phyloP scores from a whole-genome alignment of 225 moss, liverwort and hornwort species.

The Ulota crispa region DNA sequence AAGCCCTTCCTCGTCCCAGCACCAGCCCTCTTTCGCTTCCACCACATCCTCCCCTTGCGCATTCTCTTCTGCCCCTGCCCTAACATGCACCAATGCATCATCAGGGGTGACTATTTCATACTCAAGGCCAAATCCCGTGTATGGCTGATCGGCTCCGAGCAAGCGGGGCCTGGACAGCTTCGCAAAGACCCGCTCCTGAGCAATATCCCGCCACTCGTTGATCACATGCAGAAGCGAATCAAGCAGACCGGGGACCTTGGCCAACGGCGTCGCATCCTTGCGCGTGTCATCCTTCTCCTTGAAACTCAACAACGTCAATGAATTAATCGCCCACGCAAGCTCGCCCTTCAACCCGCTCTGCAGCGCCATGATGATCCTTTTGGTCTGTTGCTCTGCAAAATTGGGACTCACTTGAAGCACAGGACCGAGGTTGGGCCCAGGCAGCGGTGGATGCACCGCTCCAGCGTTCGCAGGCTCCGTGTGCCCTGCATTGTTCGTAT shows the following conservation, averaged over 20 bases:
- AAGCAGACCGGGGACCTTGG: conserved; percentile 81
- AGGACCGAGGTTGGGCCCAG: conserved; percentile 65
- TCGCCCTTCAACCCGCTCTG: conserved; percentile 93
- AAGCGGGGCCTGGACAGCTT: conserved; percentile 67
- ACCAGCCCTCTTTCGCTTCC: conserved; percentile 65
- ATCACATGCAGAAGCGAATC: conserved; percentile 87
- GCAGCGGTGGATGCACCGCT: conserved; percentile 38
- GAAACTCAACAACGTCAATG: conserved; percentile 73
- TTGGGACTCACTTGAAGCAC: conserved; percentile 62
- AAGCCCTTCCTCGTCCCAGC: conserved; percentile 95
- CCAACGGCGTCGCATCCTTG: conserved; percentile 75
- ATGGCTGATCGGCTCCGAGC: conserved; percentile 70
- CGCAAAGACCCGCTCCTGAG: conserved; percentile 71
- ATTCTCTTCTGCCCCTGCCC: conserved; percentile 29
- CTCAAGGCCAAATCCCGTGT: conserved; percentile 83
- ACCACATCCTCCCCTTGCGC: conserved; percentile 36
- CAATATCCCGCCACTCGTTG: conserved; percentile 84
- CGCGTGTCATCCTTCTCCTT: conserved; percentile 87
- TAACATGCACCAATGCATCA: conserved; percentile 68
- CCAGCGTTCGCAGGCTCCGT: conserved; percentile 34
- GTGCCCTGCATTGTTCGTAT: conserved; percentile 12
- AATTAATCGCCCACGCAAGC: conserved; percentile 82
- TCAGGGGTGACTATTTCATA: conserved; percentile 58
- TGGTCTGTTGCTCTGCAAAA: conserved; percentile 83
- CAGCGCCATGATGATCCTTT: conserved; percentile 83